Evolutionary conservation across 2,329 filamentous ascomycete genomes (phyloP), one percentile per base, ranked within the genome.

Genomic region (Xenosphaeropsis pyriputrescens): DNA sequence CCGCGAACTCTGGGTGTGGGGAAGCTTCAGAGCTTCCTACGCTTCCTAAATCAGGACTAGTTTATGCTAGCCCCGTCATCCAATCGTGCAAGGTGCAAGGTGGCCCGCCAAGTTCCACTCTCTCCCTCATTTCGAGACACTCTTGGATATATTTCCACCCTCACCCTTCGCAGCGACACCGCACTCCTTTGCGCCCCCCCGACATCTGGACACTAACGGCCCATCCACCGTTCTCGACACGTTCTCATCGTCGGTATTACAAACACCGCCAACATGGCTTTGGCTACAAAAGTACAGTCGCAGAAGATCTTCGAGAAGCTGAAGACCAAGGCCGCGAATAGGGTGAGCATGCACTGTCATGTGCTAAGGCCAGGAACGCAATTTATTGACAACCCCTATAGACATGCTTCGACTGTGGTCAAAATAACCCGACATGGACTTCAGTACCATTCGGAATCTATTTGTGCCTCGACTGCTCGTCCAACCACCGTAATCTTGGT

Each of bases 341-440:
- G 93, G 74, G 88, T 91, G 63, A 54, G 46, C 26, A 35, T 29
- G 17, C 36, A 32, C 32, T 45, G 50, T 52, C 50, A 47, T 51
- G 45, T 26, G 22, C 22, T 26, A 26, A 9, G 5, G 7, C 8
- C 12, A 9, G 22, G 8, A 26, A 26, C 12, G 12, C 8, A 26
- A 26, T 26, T 6, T 26, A 26, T 26, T 26, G 22, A 26, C 22
- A 26, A 26, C 31, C 39, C 35, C 31, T 41, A 37, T 52, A 93
- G 88, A 75, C 93, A 67, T 98, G 91, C 72, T 98, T 98, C 64
- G 91, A 98, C 65, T 98, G 91, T 63, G 79, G 84, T 57, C 82
- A 86, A 54, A 96, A 96, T 65, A 95, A 95, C 57, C 91, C 91
- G 44, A 96, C 91, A 41, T 98, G 91, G 91, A 93, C 88, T 6